Evolutionary conservation across 23 red algal species (phyloP).

Genomic region (Gracilaria gracilis): DNA sequence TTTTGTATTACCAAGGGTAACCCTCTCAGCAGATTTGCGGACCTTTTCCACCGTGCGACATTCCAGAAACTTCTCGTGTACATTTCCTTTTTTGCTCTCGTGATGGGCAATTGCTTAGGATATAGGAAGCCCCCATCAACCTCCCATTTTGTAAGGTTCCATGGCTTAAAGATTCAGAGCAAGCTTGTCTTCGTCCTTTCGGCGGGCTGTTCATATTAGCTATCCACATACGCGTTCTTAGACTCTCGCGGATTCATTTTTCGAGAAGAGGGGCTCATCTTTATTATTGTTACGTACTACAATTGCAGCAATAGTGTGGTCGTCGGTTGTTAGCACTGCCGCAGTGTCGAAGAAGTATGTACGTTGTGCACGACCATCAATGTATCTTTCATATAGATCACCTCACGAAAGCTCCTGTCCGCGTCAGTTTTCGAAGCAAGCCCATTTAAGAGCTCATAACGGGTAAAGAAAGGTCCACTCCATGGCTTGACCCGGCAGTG

Average conservation of each 20-base stretch:
- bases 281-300: neutral
- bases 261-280: neutral
- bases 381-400: too few species aligned
- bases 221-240: neutral
- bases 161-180: conserved; percentile 6
- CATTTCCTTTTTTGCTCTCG: neutral
- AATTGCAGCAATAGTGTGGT: neutral
- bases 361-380: too few species aligned
- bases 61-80: neutral
- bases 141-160: neutral
- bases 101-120: neutral
- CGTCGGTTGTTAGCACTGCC: too few species aligned
- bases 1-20: neutral
- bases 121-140: neutral
- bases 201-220: neutral
- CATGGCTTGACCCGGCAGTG: too few species aligned
- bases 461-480: too few species aligned
- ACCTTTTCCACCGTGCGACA: neutral
- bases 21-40: too few species aligned
- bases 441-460: neutral
- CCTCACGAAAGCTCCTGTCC: too few species aligned
- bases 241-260: neutral
- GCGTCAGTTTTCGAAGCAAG: neutral
- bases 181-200: neutral
- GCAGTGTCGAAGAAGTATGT: too few species aligned